phyloP scores from a whole-genome alignment of 2,329 filamentous ascomycete genomes.

The Epichloe elymi region DNA sequence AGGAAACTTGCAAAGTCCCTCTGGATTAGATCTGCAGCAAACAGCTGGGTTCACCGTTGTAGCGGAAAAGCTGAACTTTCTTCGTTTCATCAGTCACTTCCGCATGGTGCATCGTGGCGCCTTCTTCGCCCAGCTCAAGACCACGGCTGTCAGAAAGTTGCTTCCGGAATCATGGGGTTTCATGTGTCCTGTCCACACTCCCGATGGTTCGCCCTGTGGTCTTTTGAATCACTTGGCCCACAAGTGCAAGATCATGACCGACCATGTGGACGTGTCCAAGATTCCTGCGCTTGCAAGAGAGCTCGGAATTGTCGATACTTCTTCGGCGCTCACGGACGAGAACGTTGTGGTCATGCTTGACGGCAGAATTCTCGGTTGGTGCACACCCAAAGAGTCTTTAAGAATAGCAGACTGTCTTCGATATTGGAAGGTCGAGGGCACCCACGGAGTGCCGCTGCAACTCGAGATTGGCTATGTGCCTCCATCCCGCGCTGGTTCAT shows the following conservation, averaged over 20 bases:
- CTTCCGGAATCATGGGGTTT: slow-evolving; percentile 97
- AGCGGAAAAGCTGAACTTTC: slow-evolving; percentile 97
- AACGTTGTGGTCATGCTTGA: slow-evolving; percentile 85
- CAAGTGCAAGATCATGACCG: slow-evolving; percentile 81
- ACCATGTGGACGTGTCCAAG: slow-evolving; percentile 57
- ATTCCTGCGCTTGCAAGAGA: slow-evolving; percentile 63
- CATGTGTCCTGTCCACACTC: slow-evolving; percentile 92
- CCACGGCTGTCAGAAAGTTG: slow-evolving; percentile 89
- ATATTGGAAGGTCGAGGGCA: slow-evolving; percentile 89
- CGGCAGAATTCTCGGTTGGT: slow-evolving; percentile 81
- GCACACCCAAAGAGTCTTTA: slow-evolving; percentile 68
- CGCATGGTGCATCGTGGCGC: slow-evolving; percentile 97
- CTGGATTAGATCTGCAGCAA: slow-evolving; percentile 88
- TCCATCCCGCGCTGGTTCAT: slow-evolving; percentile 79
- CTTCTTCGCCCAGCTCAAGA: slow-evolving; percentile 96
- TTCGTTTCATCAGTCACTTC: slow-evolving; percentile 97
- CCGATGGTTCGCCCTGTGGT: slow-evolving; percentile 89
- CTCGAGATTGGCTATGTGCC: slow-evolving; percentile 91
- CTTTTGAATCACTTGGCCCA: slow-evolving; percentile 90
- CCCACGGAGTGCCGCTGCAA: slow-evolving; percentile 64
- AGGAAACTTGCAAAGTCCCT: slow-evolving; percentile 82
- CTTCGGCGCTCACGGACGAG: slow-evolving; percentile 67
- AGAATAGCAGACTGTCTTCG: slow-evolving; percentile 76
- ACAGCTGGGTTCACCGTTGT: slow-evolving; percentile 91
- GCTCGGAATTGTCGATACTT: slow-evolving; percentile 64